These are phyloP conservation scores for Geotrichum cucujoidarum DNA, from an alignment of 1,139 yeast species.

Conservation along the genomic window DNA sequence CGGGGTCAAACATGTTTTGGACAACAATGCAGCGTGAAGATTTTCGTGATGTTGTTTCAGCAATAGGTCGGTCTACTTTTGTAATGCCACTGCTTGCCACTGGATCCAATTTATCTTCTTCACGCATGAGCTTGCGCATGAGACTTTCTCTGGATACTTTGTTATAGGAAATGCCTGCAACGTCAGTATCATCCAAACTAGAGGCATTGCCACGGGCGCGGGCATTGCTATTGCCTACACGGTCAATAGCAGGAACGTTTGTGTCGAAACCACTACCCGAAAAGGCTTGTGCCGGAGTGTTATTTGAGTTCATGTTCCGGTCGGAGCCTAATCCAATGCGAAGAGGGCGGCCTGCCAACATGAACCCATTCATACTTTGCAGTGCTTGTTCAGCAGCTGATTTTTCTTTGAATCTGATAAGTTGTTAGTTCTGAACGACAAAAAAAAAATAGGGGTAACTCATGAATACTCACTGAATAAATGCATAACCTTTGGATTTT, in stretches of 20 bases:
- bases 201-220: constrained; percentile 21
- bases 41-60: constrained; percentile 14
- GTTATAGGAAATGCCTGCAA: constrained; percentile 28
- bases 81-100: constrained; percentile 4
- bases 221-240: constrained; percentile 16
- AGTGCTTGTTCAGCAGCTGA: constrained; percentile 34
- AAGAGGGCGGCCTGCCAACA: constrained; percentile 34
- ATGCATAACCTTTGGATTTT: constrained; percentile 37
- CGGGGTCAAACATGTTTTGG: constrained; percentile 38
- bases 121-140: constrained; percentile 37
- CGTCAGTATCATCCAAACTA: constrained; percentile 31
- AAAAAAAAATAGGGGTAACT: neutral
- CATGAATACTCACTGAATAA: constrained; percentile 29
- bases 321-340: constrained; percentile 36
- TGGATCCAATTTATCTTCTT: constrained; percentile 27
- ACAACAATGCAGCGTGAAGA: constrained; percentile 35
- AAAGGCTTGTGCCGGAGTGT: constrained; percentile 19
- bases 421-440: neutral
- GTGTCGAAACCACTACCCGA: constrained; percentile 21
- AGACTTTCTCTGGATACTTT: constrained; percentile 32
- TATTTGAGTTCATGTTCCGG: constrained; percentile 16
- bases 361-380: constrained; percentile 35
- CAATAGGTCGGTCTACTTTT: neutral
- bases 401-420: constrained; percentile 24
- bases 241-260: constrained; percentile 15